Conservation (phyloP, 352 stramenopile species). For the Globisporangium nodosum region DNA sequence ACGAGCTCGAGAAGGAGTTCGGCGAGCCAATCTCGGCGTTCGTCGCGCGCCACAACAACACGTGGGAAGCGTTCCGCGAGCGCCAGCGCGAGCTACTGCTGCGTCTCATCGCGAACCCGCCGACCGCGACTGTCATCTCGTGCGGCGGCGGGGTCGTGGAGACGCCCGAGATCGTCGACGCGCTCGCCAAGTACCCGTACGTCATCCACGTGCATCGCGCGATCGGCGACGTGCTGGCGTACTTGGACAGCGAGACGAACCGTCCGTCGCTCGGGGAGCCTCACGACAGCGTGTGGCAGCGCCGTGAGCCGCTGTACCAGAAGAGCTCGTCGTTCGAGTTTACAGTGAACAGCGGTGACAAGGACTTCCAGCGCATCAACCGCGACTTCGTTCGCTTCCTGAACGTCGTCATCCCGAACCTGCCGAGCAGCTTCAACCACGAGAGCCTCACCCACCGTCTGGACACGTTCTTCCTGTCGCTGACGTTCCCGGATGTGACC, state of each 20-base stretch:
- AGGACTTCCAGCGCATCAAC: constrained; percentile 48
- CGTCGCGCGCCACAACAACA: constrained; percentile 49
- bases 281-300: constrained; percentile 52
- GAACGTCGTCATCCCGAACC: constrained; percentile 39
- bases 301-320: constrained; percentile 50
- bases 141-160: constrained; percentile 84
- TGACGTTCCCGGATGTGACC: constrained; percentile 63
- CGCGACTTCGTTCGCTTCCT: constrained; percentile 73
- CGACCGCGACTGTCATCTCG: constrained; percentile 66
- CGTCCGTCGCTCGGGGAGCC: constrained; percentile 58
- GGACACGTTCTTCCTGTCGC: constrained; percentile 78
- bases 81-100: constrained; percentile 56
- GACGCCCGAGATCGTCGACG: constrained; percentile 49
- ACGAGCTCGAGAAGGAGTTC: constrained; percentile 60
- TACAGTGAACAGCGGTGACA: constrained; percentile 46
- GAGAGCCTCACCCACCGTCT: constrained; percentile 25
- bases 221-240: constrained; percentile 65
- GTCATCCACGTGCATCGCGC: constrained; percentile 67
- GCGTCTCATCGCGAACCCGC: constrained; percentile 50
- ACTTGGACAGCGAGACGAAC: constrained; percentile 42
- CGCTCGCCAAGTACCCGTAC: constrained; percentile 56
- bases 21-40: constrained; percentile 65
- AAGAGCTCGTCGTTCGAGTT: constrained; percentile 57
- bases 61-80: constrained; percentile 75
- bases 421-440: constrained; percentile 47